Evolutionary conservation across 805 yeast genomes (phyloP), one percentile per base, ranked within the genome.

Genomic region (Candida andamanensis): DNA sequence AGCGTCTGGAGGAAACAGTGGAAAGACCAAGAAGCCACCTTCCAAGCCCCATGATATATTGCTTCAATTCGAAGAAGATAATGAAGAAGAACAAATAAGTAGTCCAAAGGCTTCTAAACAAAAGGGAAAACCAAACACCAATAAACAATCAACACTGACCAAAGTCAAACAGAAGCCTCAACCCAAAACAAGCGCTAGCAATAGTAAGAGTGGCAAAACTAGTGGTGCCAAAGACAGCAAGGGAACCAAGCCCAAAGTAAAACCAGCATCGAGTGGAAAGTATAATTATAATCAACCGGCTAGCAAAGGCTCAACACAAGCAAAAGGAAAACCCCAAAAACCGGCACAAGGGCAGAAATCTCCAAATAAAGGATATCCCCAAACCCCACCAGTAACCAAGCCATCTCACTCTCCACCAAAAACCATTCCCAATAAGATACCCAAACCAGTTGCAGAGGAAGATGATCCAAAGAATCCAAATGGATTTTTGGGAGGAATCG

Each of bases 401-500:
- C 37, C 39, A n/a, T 8, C 28, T 13, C 9, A 25, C 8, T 6
- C 6, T 5, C 28, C 28, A 13, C 33, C 24, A 7, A 26, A 28
- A 15, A 13, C 18, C 12, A 15, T 27, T 11, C 37, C 39, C 15
- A 32, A 35, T 23, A 7, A 20, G n/a, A 19, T 23, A 11, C 32
- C 28, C 5, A 15, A 17, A 15, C 30, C 33, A 4, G 27, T 22
- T n/a, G 28, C 6, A 9, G 32, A 26, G n/a, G n/a, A 20, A 15
- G 34, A 29, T 14, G 40, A 45, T 28, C 45, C 51, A 4, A 37
- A 38, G 5, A 43, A 48, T 28, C 57, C 58, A 12, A 31, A 39
- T 14, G 36, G 36, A 8, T 54, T 43, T 24, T 35, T 55, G 30
- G 60, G 60, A 4, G 49, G 44, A 10, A 46, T 42, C n/a, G 35